Evolutionary conservation across 768 basidiomycete genomes (phyloP).

Genomic region (Trametes coccinea): DNA sequence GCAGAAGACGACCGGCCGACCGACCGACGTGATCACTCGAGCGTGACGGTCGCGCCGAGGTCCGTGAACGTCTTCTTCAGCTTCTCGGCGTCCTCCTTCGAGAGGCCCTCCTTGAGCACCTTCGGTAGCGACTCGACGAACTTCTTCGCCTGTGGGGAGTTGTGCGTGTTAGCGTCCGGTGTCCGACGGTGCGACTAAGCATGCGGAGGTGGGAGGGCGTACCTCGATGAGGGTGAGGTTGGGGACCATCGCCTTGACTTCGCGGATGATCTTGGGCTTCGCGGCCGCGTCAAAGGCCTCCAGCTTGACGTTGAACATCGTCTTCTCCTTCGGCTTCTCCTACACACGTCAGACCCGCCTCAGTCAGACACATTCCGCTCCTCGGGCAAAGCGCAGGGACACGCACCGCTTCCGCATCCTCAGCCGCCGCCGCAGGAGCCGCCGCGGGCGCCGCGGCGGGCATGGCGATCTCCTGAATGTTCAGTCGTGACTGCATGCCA

Average conservation of each 20-base stretch:
- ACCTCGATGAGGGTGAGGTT: conserved; percentile 98
- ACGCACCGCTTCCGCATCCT: conserved; percentile 64
- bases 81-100: conserved; percentile 98
- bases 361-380: not conserved
- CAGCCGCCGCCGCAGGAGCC: conserved; percentile 52
- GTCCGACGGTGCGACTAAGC: not conserved
- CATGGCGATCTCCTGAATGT: conserved; percentile 97
- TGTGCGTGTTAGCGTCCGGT: too few relatives aligned
- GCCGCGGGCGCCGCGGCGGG: conserved; percentile 71
- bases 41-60: conserved; percentile 82
- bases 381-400: not conserved
- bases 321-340: conserved; percentile 99
- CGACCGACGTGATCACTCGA: conserved; percentile 57
- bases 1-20: not conserved
- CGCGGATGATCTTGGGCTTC: conserved; percentile 97
- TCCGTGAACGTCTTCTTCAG: conserved; percentile 87
- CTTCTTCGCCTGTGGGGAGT: conserved; percentile 83
- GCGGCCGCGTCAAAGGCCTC: conserved; percentile 90
- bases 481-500: conserved; percentile 70
- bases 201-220: conserved; percentile 35
- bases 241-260: conserved; percentile 94
- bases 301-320: conserved; percentile 91
- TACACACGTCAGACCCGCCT: conserved; percentile 29
- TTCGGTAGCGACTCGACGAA: conserved; percentile 96
- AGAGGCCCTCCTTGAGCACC: conserved; percentile 88